These are phyloP conservation scores for Termitomyces sp. DNA, from an alignment of 1,284 basidiomycete species.

Conservation along the genomic window DNA sequence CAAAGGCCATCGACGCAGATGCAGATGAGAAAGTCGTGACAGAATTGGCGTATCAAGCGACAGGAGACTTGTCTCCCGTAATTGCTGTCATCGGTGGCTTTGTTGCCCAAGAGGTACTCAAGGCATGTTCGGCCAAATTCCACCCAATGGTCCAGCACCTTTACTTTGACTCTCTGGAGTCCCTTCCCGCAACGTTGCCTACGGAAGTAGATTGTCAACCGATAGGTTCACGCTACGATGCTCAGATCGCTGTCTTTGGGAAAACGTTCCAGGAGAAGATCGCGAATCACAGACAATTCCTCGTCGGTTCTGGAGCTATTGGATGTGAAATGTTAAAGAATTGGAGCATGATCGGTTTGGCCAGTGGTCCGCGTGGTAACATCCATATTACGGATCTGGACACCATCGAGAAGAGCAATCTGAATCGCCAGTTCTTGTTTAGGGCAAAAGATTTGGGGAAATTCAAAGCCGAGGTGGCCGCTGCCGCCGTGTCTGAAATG, in stretches of 20 bases:
- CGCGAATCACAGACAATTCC: constrained; percentile 87
- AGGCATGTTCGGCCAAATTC: constrained; percentile 98
- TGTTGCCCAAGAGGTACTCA: constrained; percentile 96
- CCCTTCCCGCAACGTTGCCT: constrained; percentile 73
- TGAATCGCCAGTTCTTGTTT: constrained; percentile 99
- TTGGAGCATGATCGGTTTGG: constrained; percentile 99
- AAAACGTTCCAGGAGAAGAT: constrained; percentile 92
- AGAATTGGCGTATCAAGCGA: constrained; percentile 89
- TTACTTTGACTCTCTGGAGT: constrained; percentile 98
- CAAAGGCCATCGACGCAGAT: constrained; percentile 76
- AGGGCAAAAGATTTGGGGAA: constrained; percentile 94
- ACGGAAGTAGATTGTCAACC: constrained; percentile 87
- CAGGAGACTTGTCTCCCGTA: constrained; percentile 89
- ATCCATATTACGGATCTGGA: constrained; percentile 98
- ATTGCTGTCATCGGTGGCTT: constrained; percentile 96
- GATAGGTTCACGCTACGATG: constrained; percentile 83
- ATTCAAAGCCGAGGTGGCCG: constrained; percentile 97
- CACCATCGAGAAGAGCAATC: constrained; percentile 98
- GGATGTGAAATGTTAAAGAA: constrained; percentile 99
- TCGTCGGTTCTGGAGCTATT: constrained; percentile 97
- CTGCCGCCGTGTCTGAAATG: constrained; percentile 91
- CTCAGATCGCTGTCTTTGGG: constrained; percentile 95
- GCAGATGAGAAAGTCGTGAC: constrained; percentile 78
- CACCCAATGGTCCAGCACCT: constrained; percentile 94
- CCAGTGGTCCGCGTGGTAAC: constrained; percentile 72